Base-by-base conservation (phyloP, 768 basidiomycete genomes). In the Tylopilus balloui region DNA sequence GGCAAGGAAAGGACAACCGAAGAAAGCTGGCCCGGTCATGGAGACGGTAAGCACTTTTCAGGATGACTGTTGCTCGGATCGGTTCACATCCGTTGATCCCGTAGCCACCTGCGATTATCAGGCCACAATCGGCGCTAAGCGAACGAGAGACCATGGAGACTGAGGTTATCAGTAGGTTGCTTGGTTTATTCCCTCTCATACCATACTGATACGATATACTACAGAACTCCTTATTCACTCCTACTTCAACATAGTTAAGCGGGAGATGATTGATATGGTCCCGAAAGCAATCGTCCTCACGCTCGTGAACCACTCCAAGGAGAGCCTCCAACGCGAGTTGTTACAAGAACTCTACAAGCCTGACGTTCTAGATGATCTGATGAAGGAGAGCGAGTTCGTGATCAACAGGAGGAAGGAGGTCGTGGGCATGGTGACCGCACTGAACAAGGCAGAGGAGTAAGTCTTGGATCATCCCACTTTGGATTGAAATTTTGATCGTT, bases 241-340 rank as follows among this genome's bases (percentile, higher is more conserved):
- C 4, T 97, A 97, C 71, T 97, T 88, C 78, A 93, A 96, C 72
- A 93, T 97, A 56, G 92, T 97, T 47, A 98, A 99, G 74, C 86
- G 94, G 50, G 95, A 97, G 71, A 92, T 98, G 89, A 98, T 98
- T 61, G 95, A 98, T 70, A 96, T 96, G 92, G 90, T 98, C 21
- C 95, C 95, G 8, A 99, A 99, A 69, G 91, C 91, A 15, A 92
- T 96, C 65, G 83, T 88, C 10, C 73, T 89, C 55, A 97, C 91
- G 14, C 81, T 98, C 29, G 95, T 99, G 42, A 87, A 83, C 64
- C 84, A 84, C 69, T 85, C 94, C 51, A 97, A 96, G 70, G 96
- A 98, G 71, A 83, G 90, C 67, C 73, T 99, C 51, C 96, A 99
- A 73, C 79, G 85, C 52, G 94, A 96, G 69, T 78, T 99, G 34